These are phyloP conservation scores for Nannochloropsis salina DNA, from an alignment of 108 stramenopile genomes.

Conservation along the genomic window DNA sequence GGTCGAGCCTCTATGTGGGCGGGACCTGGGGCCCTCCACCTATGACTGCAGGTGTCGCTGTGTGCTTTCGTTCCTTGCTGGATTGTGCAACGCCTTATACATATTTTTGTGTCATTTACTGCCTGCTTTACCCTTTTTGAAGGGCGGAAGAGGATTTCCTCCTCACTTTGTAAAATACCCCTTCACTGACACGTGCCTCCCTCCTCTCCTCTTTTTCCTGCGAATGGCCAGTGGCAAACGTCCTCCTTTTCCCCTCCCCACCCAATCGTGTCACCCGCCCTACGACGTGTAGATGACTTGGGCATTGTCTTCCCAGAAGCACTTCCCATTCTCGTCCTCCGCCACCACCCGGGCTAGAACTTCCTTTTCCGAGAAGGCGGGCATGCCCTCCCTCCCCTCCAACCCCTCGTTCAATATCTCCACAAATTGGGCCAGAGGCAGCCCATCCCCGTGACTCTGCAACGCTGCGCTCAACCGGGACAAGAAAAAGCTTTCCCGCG, in stretches of 20 bases:
- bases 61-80: no score
- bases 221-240: not conserved
- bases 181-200: not conserved
- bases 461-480: conserved; percentile 5
- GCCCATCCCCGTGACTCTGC: not conserved
- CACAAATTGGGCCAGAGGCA: not conserved
- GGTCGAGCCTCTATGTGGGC: no score
- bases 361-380: not conserved
- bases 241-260: not conserved
- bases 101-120: no score
- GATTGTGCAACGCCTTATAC: no score
- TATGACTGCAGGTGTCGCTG: no score
- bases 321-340: not conserved
- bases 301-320: not conserved
- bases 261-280: not conserved
- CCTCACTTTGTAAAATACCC: not conserved
- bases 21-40: no score
- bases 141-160: not conserved
- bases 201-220: not conserved
- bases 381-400: not conserved
- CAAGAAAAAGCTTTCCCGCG: not conserved
- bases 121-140: not conserved
- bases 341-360: not conserved
- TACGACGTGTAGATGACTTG: not conserved
- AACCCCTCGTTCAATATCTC: not conserved